Conservation (phyloP, 805 yeast genomes). For the Priceomyces fermenticarens region DNA sequence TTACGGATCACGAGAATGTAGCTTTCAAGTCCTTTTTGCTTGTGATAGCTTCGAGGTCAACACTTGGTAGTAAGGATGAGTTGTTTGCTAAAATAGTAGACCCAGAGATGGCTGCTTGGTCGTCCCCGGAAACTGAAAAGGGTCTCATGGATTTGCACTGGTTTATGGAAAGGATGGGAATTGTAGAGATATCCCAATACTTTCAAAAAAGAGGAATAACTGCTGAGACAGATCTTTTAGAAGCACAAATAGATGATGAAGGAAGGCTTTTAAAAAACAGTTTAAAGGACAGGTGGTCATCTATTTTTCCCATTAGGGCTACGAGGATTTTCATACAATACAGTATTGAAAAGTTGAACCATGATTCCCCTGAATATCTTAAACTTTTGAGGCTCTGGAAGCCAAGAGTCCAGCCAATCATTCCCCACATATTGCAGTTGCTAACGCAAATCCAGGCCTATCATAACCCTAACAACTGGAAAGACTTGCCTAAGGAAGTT, state of each 20-base stretch:
- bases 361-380: conserved; percentile 70
- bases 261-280: conserved; percentile 75
- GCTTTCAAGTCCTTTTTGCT: conserved; percentile 89
- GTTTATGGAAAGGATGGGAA: conserved; percentile 98
- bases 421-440: conserved; percentile 86
- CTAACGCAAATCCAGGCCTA: conserved; percentile 90
- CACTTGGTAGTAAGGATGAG: conserved; percentile 68
- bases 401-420: conserved; percentile 86
- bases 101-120: conserved; percentile 91
- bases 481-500: conserved; percentile 79
- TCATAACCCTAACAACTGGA: conserved; percentile 92
- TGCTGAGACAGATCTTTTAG: conserved; percentile 68
- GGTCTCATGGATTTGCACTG: conserved; percentile 88
- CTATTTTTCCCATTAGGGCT: conserved; percentile 91
- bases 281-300: conserved; percentile 87
- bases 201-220: conserved; percentile 80
- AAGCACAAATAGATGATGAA: conserved; percentile 84
- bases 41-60: conserved; percentile 86
- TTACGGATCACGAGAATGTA: conserved; percentile 88
- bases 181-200: conserved; percentile 88
- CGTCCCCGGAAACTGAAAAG: conserved; percentile 84
- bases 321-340: conserved; percentile 94
- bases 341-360: conserved; percentile 86
- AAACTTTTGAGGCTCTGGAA: conserved; percentile 78
- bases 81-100: conserved; percentile 86